Evolutionary conservation across 1,139 yeast species (phyloP).

Genomic region (Fermentozyma sake): DNA sequence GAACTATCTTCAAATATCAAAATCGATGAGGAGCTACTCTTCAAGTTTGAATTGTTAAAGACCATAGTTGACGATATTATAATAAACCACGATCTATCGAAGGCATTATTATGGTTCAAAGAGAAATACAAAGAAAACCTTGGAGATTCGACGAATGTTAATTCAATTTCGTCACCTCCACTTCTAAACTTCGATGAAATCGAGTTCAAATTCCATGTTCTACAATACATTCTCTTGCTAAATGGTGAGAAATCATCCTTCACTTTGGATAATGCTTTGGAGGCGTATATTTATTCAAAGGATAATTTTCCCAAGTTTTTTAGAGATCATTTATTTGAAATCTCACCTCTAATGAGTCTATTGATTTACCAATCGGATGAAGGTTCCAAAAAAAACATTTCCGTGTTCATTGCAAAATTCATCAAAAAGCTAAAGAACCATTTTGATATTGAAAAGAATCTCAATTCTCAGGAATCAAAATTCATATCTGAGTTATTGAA

Average conservation of each 20-base stretch:
- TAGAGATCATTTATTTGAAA: slow-evolving; percentile 33
- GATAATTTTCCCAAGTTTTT: slow-evolving; percentile 46
- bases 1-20: slow-evolving; percentile 22
- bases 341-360: slow-evolving; percentile 52
- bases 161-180: too few relatives aligned
- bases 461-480: slow-evolving; percentile 20
- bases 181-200: slow-evolving; percentile 21
- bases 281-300: slow-evolving; percentile 56
- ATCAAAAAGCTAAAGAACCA: slow-evolving; percentile 21
- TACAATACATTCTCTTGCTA: slow-evolving; percentile 48
- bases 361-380: slow-evolving; percentile 29
- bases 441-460: slow-evolving; percentile 16
- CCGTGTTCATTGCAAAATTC: slow-evolving; percentile 19
- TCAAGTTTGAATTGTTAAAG: slow-evolving; percentile 28
- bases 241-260: slow-evolving; percentile 17
- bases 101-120: slow-evolving; percentile 35
- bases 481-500: slow-evolving; percentile 41
- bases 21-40: slow-evolving; percentile 23
- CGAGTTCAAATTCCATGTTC: slow-evolving; percentile 62
- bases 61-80: slow-evolving; percentile 35
- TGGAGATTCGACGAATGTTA: not conserved
- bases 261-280: slow-evolving; percentile 24
- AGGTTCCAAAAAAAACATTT: slow-evolving; percentile 15
- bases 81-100: slow-evolving; percentile 28
- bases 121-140: slow-evolving; percentile 15